Conservation (phyloP, 2,329 filamentous ascomycete species). For the Claviceps purpurea region DNA sequence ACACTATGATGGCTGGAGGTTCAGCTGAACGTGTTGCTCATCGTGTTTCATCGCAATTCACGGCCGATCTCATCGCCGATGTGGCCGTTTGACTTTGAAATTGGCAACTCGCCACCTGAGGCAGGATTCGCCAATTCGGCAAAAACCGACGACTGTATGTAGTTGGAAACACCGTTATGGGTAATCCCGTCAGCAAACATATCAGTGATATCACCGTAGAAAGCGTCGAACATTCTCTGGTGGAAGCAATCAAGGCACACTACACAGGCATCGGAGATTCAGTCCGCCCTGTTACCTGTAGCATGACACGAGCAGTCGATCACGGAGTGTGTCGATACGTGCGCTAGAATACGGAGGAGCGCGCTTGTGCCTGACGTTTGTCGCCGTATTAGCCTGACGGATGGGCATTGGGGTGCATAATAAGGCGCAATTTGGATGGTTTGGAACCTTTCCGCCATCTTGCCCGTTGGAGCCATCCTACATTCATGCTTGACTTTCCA, state of each 20-base stretch:
- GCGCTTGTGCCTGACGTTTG: not conserved
- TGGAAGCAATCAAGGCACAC: not conserved
- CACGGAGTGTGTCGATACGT: not conserved
- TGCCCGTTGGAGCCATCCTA: not conserved
- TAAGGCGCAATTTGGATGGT: slow-evolving; percentile 1
- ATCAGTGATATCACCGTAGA: too few species aligned
- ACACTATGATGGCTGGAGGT: too few species aligned
- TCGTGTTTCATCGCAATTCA: not conserved
- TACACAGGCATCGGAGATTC: not conserved
- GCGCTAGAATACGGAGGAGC: not conserved
- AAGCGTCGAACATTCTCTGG: not conserved
- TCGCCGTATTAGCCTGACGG: not conserved
- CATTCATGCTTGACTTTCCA: not conserved
- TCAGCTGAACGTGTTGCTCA: too few species aligned
- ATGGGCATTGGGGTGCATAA: slow-evolving; percentile 1
- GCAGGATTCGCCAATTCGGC: too few species aligned
- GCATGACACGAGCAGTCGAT: not conserved
- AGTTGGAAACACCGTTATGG: too few species aligned
- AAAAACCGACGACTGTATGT: too few species aligned
- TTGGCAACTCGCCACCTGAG: not conserved
- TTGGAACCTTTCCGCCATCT: not conserved
- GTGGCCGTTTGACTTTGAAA: not conserved
- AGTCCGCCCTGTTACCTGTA: not conserved
- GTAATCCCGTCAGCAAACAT: too few species aligned
- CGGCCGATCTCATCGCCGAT: not conserved